Percentiles rank a stretch among this genome's conserved stretches.
phyloP scores from a whole-genome alignment of 257 asterid genomes.

The Primulina tabacum region DNA sequence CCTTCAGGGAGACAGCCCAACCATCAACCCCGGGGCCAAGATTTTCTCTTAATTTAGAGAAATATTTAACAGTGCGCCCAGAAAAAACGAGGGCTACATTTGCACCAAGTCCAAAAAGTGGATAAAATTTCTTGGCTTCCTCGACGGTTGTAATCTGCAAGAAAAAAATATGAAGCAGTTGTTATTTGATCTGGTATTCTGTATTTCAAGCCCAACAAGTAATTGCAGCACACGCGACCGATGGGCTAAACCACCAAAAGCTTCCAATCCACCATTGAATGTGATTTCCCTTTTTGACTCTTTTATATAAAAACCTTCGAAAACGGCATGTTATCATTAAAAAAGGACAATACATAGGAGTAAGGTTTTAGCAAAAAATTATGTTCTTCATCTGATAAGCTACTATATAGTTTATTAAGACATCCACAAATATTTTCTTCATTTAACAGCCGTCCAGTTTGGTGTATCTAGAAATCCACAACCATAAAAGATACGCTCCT shows the following conservation, averaged over 20 bases:
- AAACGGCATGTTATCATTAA: too few relatives aligned
- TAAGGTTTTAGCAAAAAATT: too few relatives aligned
- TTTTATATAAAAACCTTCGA: too few relatives aligned
- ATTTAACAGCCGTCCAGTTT: too few relatives aligned
- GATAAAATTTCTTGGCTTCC: slow-evolving; percentile 92
- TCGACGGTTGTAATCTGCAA: slow-evolving; percentile 88
- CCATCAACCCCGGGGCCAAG: slow-evolving; percentile 87
- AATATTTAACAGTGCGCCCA: slow-evolving; percentile 94
- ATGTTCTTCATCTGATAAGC: too few relatives aligned
- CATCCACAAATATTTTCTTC: not conserved
- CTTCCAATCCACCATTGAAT: not conserved
- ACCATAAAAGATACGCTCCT: not conserved
- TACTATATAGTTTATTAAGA: too few relatives aligned
- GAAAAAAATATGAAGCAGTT: slow-evolving; percentile 1
- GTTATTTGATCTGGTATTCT: not conserved
- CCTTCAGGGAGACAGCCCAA: slow-evolving; percentile 93
- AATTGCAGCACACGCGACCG: not conserved
- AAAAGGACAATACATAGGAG: too few relatives aligned
- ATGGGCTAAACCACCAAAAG: not conserved
- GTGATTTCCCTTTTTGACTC: too few relatives aligned
- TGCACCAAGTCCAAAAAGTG: slow-evolving; percentile 96
- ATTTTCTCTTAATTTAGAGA: slow-evolving; percentile 74
- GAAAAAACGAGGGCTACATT: slow-evolving; percentile 93
- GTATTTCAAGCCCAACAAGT: not conserved
- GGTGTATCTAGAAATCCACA: too few relatives aligned